These are phyloP conservation scores for Talaromyces sp. DNA, from an alignment of 2,329 filamentous ascomycete species.

Conservation along the genomic window DNA sequence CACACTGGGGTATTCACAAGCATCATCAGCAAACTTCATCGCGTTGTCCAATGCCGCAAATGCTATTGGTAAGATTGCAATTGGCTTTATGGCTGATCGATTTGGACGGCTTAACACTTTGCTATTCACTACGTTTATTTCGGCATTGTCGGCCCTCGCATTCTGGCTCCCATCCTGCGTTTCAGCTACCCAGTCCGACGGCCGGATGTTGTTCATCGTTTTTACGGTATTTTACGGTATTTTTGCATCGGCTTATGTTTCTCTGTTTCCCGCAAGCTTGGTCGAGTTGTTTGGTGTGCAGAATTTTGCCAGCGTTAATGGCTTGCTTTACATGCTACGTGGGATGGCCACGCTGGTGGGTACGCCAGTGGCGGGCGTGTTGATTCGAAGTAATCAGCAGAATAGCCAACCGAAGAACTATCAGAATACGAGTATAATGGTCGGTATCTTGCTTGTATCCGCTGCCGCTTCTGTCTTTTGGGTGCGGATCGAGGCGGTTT, in stretches of 20 bases:
- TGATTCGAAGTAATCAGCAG: slow-evolving; percentile 19
- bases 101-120: slow-evolving; percentile 36
- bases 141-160: slow-evolving; percentile 22
- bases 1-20: slow-evolving; percentile 32
- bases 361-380: slow-evolving; percentile 28
- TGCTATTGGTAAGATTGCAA: slow-evolving; percentile 32
- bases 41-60: slow-evolving; percentile 37
- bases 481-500: slow-evolving; percentile 21
- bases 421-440: slow-evolving; percentile 21
- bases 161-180: slow-evolving; percentile 22
- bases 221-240: slow-evolving; percentile 32
- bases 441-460: slow-evolving; percentile 18
- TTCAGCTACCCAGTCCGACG: slow-evolving; percentile 2
- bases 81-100: slow-evolving; percentile 34
- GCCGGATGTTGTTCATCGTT: slow-evolving; percentile 21
- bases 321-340: slow-evolving; percentile 35
- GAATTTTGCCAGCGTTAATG: slow-evolving; percentile 34
- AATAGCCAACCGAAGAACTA: slow-evolving; percentile 13
- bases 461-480: slow-evolving; percentile 22
- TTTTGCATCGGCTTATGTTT: slow-evolving; percentile 34
- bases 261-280: slow-evolving; percentile 35
- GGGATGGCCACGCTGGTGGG: slow-evolving; percentile 34
- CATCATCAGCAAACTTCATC: slow-evolving; percentile 34
- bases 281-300: slow-evolving; percentile 37
- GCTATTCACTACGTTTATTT: slow-evolving; percentile 25